A percentile compares a stretch with the other conserved stretches of the same genome.
phyloP scores from a whole-genome alignment of 2,329 filamentous ascomycete genomes.

The Talaromyces islandicus region DNA sequence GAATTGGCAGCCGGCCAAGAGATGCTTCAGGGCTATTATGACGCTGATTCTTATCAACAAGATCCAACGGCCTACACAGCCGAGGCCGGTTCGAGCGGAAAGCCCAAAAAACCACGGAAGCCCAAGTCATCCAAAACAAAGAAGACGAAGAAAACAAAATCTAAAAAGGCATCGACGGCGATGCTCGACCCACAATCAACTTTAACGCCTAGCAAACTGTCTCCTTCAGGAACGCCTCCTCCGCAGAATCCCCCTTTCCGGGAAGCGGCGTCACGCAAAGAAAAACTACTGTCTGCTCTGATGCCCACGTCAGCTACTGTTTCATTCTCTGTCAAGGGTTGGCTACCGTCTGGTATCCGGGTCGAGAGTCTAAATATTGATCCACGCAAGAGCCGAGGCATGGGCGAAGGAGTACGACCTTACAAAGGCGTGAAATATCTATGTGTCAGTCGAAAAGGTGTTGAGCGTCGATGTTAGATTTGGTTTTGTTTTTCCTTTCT shows the following conservation, averaged over 20 bases:
- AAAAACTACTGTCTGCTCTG: constrained; percentile 64
- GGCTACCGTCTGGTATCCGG: constrained; percentile 59
- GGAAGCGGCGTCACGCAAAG: constrained; percentile 23
- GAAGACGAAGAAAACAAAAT: constrained; percentile 18
- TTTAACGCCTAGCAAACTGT: neutral
- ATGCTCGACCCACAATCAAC: constrained; percentile 8
- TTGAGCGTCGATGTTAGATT: constrained; percentile 37
- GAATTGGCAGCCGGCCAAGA: constrained; percentile 31
- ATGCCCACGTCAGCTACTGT: constrained; percentile 75
- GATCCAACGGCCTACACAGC: constrained; percentile 16
- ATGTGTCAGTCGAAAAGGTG: constrained; percentile 58
- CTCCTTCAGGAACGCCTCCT: neutral
- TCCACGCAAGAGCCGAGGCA: constrained; percentile 72
- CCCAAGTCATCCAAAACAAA: constrained; percentile 23
- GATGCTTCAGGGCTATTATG: constrained; percentile 40
- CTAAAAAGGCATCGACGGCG: constrained; percentile 17
- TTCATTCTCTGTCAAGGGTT: constrained; percentile 58
- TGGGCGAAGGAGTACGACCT: constrained; percentile 83
- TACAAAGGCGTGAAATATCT: constrained; percentile 99
- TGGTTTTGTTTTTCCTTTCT: neutral
- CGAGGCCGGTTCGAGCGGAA: constrained; percentile 10
- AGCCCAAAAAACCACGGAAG: constrained; percentile 21
- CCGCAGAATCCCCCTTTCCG: constrained; percentile 13
- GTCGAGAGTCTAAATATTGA: constrained; percentile 59
- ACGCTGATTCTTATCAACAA: constrained; percentile 28